Evolutionary conservation across 2,329 filamentous ascomycete genomes (phyloP), one percentile per base, ranked within the genome.

Genomic region (Colletotrichum chrysophilum): DNA sequence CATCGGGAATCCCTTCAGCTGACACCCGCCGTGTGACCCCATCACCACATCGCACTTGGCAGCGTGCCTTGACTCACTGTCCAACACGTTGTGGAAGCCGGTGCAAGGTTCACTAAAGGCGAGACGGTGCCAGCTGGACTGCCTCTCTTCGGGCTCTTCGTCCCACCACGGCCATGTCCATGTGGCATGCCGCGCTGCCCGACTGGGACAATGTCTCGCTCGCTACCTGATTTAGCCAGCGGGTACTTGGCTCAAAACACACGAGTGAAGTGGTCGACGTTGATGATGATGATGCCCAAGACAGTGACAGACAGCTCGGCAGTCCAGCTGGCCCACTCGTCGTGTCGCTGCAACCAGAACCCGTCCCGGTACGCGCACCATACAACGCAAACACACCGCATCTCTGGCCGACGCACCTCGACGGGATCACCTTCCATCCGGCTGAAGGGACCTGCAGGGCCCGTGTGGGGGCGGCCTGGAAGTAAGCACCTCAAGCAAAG

Each of bases 401-500:
- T 72, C 38, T 72, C 52, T 52, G 55, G 36, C 43, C 55, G 66
- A 61, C 16, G 24, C 70, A 24, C 66, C n/a, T 36, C 56, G 34
- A 24, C 48, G 70, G 64, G 18, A 71, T 52, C 43, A 58, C 68
- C 60, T 36, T 24, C 67, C 66, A 67, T 62, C 55, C 62, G 69
- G 56, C 28, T 43, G 56, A 65, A 61, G 68, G 72, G 61, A 65
- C 72, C 68, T 66, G 61, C 60, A 62, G 30, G 21, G 43, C 36
- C 36, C 55, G 56, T 67, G 73, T 58, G 73, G 73, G 71, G 72
- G 60, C 38, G 36, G 55, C 30, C 60, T 56, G 71, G 71, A 43
- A 64, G 58, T 10, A 48, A 48, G 43, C 43, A 48, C 9, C 56
- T 43, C 18, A 48, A 12, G 43, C 43, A 12, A 21, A 48, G 9